Conservation (phyloP, 2,329 filamentous ascomycete species). For the Cladosporium phlei region DNA sequence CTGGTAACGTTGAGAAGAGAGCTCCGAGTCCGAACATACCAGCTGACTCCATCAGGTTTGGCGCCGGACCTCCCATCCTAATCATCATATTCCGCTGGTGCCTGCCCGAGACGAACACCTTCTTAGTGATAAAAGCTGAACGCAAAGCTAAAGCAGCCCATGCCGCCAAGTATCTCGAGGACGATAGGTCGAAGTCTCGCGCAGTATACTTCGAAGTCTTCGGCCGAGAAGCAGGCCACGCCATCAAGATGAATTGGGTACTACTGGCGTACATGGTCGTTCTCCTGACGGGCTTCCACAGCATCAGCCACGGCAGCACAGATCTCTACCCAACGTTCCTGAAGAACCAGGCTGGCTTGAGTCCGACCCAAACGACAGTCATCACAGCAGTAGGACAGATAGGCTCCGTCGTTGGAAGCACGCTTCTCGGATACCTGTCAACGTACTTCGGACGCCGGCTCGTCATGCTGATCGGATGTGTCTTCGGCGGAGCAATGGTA, state of each 20-base stretch:
- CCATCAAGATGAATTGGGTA: conserved; percentile 32
- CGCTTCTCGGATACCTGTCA: conserved; percentile 33
- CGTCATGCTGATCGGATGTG: conserved; percentile 35
- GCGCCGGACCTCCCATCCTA: conserved; percentile 33
- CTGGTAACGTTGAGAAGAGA: conserved; percentile 23
- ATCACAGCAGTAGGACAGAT: conserved; percentile 33
- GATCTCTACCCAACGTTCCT: conserved; percentile 41
- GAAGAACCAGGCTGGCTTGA: conserved; percentile 33
- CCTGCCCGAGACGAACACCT: conserved; percentile 27
- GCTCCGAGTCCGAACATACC: too few species aligned
- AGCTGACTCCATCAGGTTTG: too few species aligned
- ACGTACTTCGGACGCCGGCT: conserved; percentile 35
- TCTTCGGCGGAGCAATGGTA: conserved; percentile 34
- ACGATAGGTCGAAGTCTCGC: conserved; percentile 2
- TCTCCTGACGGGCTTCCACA: conserved; percentile 19
- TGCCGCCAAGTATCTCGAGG: background rate
- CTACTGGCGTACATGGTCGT: conserved; percentile 34
- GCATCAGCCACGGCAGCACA: conserved; percentile 26
- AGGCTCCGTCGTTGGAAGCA: conserved; percentile 34
- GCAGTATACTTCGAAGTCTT: conserved; percentile 18
- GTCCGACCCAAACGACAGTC: conserved; percentile 30
- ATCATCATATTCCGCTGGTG: conserved; percentile 27
- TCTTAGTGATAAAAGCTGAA: conserved; percentile 23
- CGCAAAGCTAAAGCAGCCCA: conserved; percentile 21
- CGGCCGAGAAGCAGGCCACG: conserved; percentile 18